Percentiles rank a stretch among this genome's conserved stretches.
These are phyloP conservation scores for Trifolium dubium DNA, from an alignment of 306 rosid genomes.

Conservation along the genomic window DNA sequence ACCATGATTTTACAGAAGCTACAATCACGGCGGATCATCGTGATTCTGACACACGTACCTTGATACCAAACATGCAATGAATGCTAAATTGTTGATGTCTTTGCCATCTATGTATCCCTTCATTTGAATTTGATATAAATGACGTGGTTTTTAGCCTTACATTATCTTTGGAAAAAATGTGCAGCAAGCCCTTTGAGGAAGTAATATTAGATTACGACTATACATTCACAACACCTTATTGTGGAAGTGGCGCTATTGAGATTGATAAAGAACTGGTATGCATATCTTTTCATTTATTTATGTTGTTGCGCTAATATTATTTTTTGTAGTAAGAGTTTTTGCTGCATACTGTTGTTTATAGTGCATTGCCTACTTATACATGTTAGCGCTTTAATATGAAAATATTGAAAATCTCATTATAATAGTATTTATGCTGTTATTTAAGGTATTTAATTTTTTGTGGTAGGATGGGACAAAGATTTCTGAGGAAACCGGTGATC, in stretches of 20 bases:
- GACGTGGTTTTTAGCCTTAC: constrained; percentile 43
- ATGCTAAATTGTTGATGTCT: no score
- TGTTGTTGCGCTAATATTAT: background rate
- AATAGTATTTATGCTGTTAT: constrained; percentile 8
- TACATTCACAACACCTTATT: constrained; percentile 90
- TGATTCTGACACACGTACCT: no score
- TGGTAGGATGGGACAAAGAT: constrained; percentile 51
- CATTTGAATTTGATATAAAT: constrained; percentile 19
- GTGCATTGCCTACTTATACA: background rate
- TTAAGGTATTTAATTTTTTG: constrained; percentile 21
- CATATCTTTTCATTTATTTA: constrained; percentile 17
- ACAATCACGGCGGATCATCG: no score
- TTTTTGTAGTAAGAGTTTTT: constrained; percentile 15
- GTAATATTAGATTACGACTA: constrained; percentile 92
- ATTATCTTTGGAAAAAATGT: constrained; percentile 42
- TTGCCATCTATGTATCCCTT: background rate
- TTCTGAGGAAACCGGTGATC: constrained; percentile 52
- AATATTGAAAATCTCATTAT: background rate
- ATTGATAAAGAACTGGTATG: constrained; percentile 60
- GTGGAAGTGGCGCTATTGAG: constrained; percentile 77
- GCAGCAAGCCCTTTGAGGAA: constrained; percentile 90
- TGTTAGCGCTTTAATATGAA: constrained; percentile 1
- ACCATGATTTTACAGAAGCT: no score
- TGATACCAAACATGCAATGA: no score
- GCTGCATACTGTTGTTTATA: constrained; percentile 1